Percentiles rank a stretch among this genome's conserved stretches.
Conservation (phyloP, 2,329 filamentous ascomycete genomes). For the Monosporascus sp. region DNA sequence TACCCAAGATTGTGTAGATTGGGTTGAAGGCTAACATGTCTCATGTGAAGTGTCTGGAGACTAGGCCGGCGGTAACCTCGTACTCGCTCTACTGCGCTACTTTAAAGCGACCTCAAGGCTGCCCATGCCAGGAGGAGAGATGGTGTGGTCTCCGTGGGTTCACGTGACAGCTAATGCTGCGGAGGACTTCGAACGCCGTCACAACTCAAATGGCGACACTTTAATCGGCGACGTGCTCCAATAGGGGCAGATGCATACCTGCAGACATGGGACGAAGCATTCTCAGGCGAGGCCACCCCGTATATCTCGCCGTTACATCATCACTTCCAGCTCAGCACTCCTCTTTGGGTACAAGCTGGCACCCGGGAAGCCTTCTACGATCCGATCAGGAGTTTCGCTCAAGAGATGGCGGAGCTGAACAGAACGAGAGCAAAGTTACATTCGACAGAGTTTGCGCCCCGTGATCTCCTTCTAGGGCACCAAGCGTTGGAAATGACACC, state of each 20-base stretch:
- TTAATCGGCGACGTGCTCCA: neutral
- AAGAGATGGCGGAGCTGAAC: constrained; percentile 5
- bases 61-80: constrained; percentile 8
- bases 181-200: neutral
- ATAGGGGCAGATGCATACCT: constrained; percentile 9
- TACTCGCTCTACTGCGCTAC: constrained; percentile 6
- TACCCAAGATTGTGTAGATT: too few relatives aligned
- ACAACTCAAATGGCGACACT: too few relatives aligned
- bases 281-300: neutral
- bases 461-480: constrained; percentile 6
- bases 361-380: constrained; percentile 2
- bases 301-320: constrained; percentile 10
- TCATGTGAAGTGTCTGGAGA: constrained; percentile 5
- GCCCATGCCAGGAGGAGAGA: constrained; percentile 7
- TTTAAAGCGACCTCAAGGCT: constrained; percentile 4
- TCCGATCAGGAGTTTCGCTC: constrained; percentile 6
- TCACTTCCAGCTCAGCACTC: constrained; percentile 5
- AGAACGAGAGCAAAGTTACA: constrained; percentile 2
- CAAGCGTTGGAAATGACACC: neutral
- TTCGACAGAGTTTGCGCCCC: constrained; percentile 1
- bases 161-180: constrained; percentile 9
- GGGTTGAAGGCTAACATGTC: too few relatives aligned
- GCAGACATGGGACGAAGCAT: neutral
- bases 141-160: constrained; percentile 14
- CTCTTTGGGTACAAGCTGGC: constrained; percentile 6